phyloP scores from a whole-genome alignment of 139 green algal genomes.

The Coccomyxa sp. region DNA sequence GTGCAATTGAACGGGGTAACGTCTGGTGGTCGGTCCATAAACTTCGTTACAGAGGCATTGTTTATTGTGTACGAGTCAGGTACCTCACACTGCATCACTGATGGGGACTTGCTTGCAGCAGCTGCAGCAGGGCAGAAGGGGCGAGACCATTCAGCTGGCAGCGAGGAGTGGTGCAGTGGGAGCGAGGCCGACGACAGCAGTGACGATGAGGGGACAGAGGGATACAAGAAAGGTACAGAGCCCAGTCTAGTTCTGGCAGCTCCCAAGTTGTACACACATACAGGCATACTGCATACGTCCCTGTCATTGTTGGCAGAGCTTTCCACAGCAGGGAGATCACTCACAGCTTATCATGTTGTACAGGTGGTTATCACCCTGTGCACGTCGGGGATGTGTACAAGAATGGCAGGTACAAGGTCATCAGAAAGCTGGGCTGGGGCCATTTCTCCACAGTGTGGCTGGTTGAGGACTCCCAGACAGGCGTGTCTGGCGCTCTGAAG shows the following conservation, averaged over 20 bases:
- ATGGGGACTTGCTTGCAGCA: too few relatives aligned
- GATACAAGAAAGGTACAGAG: background rate
- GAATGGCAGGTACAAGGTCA: constrained; percentile 83
- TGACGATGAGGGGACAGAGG: background rate
- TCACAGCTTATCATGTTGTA: constrained; percentile 1
- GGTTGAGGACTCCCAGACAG: constrained; percentile 56
- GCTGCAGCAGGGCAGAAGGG: too few relatives aligned
- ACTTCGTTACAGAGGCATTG: background rate
- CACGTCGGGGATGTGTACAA: constrained; percentile 86
- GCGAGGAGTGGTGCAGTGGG: background rate
- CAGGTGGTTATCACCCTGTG: constrained; percentile 96
- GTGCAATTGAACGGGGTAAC: too few relatives aligned
- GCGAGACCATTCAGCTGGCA: background rate
- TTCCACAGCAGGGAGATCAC: background rate
- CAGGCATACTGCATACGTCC: too few relatives aligned
- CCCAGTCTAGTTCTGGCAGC: too few relatives aligned
- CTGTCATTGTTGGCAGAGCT: background rate
- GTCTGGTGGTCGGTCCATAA: background rate
- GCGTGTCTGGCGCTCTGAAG: constrained; percentile 51
- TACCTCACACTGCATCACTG: too few relatives aligned
- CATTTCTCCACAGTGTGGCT: constrained; percentile 99
- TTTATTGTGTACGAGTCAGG: background rate
- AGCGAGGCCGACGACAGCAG: background rate
- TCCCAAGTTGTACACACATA: background rate
- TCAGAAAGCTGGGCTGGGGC: constrained; percentile 97